Conservation (phyloP, 169 alveolate species). For the Plasmodium billcollinsi region DNA sequence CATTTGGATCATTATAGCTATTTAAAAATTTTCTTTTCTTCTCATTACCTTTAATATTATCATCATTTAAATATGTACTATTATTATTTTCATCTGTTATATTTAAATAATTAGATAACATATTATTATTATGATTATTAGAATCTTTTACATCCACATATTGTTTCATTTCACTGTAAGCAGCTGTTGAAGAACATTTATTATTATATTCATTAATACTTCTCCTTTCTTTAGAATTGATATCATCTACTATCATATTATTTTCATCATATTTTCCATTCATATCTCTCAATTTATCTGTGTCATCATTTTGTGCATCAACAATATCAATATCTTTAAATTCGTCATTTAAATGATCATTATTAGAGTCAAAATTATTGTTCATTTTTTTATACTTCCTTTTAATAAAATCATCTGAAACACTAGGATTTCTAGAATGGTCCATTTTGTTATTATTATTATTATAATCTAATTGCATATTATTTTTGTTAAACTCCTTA, state of each 20-base stretch:
- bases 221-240: neutral
- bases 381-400: too few species aligned
- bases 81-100: neutral
- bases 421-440: too few species aligned
- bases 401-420: too few species aligned
- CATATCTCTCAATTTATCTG: neutral
- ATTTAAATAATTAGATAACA: neutral
- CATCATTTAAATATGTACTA: neutral
- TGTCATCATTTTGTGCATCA: neutral
- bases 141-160: slow-evolving; percentile 3
- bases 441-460: too few species aligned
- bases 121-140: neutral
- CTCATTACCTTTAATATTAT: neutral
- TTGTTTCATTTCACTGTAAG: neutral
- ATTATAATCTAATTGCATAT: too few species aligned
- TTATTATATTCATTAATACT: neutral
- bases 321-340: neutral
- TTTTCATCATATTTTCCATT: neutral
- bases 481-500: too few species aligned
- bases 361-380: too few species aligned
- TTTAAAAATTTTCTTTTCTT: neutral
- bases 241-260: neutral
- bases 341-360: too few species aligned
- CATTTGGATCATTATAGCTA: neutral
- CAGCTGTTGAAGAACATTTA: too few species aligned